These are phyloP conservation scores for Tricholomella constricta DNA, from an alignment of 768 basidiomycete genomes.

Conservation along the genomic window DNA sequence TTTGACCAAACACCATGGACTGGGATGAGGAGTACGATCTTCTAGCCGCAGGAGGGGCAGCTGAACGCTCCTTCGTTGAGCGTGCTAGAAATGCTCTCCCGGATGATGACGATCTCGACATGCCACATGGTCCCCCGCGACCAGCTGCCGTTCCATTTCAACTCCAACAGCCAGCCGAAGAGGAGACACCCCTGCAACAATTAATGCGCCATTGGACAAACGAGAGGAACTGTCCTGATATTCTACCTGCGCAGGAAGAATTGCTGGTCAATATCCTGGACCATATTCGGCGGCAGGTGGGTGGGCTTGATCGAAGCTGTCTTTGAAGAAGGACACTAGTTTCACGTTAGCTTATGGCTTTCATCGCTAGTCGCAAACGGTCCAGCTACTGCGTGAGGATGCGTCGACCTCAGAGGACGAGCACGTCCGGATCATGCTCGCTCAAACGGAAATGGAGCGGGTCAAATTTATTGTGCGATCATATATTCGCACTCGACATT, in stretches of 20 bases:
- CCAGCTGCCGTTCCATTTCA: slow-evolving; percentile 9
- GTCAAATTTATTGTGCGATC: slow-evolving; percentile 91
- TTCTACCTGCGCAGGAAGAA: slow-evolving; percentile 72
- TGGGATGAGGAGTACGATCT: slow-evolving; percentile 42
- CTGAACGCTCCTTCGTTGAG: slow-evolving; percentile 30
- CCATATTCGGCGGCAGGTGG: slow-evolving; percentile 81
- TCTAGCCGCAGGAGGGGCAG: slow-evolving; percentile 12
- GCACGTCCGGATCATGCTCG: slow-evolving; percentile 90
- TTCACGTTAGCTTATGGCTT: slow-evolving; percentile 2
- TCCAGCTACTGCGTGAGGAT: slow-evolving; percentile 75
- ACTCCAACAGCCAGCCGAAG: slow-evolving; percentile 20
- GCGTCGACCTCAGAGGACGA: slow-evolving; percentile 89
- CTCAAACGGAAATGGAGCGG: slow-evolving; percentile 92
- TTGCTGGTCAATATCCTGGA: slow-evolving; percentile 68
- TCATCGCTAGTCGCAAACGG: slow-evolving; percentile 66
- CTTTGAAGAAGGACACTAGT: background rate
- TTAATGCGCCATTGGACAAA: slow-evolving; percentile 86
- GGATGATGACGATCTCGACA: slow-evolving; percentile 38
- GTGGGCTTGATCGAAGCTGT: slow-evolving; percentile 19
- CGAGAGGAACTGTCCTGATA: slow-evolving; percentile 80
- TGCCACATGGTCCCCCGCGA: slow-evolving; percentile 22
- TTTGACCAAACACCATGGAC: slow-evolving; percentile 26
- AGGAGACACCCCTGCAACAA: slow-evolving; percentile 64
- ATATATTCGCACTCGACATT: slow-evolving; percentile 82
- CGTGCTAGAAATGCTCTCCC: slow-evolving; percentile 38